These are phyloP conservation scores for Botrytis squamosa DNA, from an alignment of 2,329 filamentous ascomycete species.

Conservation along the genomic window DNA sequence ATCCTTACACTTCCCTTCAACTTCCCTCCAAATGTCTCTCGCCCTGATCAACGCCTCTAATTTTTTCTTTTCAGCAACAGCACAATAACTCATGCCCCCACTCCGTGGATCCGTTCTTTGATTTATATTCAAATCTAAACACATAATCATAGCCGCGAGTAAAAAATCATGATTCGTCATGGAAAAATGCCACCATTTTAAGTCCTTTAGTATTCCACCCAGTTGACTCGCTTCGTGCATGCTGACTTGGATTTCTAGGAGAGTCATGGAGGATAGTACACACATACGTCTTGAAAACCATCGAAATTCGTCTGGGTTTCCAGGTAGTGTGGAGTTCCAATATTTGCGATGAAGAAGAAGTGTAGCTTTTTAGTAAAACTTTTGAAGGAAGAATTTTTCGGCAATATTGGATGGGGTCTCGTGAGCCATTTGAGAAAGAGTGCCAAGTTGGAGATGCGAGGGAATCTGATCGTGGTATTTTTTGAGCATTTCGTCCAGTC, in stretches of 20 bases:
- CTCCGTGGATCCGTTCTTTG: background rate
- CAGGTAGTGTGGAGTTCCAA: slow-evolving; percentile 44
- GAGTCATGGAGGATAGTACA: slow-evolving; percentile 48
- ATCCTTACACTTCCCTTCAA: slow-evolving; percentile 31
- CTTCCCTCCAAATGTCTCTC: slow-evolving; percentile 31
- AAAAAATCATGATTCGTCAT: slow-evolving; percentile 61
- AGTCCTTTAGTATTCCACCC: slow-evolving; percentile 51
- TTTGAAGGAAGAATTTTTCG: slow-evolving; percentile 52
- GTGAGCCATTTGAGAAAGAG: slow-evolving; percentile 49
- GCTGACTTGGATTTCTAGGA: slow-evolving; percentile 50
- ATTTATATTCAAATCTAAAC: slow-evolving; percentile 42
- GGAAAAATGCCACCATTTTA: slow-evolving; percentile 57
- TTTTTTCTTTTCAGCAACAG: slow-evolving; percentile 28
- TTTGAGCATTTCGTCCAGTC: slow-evolving; percentile 48
- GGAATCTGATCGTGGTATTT: slow-evolving; percentile 49
- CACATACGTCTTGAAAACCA: slow-evolving; percentile 54
- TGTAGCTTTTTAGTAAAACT: slow-evolving; percentile 54
- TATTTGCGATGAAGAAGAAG: slow-evolving; percentile 58
- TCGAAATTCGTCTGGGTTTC: slow-evolving; percentile 43
- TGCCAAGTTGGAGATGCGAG: slow-evolving; percentile 48
- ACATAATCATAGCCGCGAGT: slow-evolving; percentile 60
- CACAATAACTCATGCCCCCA: slow-evolving; percentile 21
- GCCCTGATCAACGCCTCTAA: slow-evolving; percentile 27
- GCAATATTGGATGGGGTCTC: slow-evolving; percentile 49
- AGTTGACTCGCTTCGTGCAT: slow-evolving; percentile 52